A percentile compares a stretch with the other conserved stretches of the same genome.
phyloP scores from a whole-genome alignment of 2,329 filamentous ascomycete genomes.

The Drechslerella dactyloides region DNA sequence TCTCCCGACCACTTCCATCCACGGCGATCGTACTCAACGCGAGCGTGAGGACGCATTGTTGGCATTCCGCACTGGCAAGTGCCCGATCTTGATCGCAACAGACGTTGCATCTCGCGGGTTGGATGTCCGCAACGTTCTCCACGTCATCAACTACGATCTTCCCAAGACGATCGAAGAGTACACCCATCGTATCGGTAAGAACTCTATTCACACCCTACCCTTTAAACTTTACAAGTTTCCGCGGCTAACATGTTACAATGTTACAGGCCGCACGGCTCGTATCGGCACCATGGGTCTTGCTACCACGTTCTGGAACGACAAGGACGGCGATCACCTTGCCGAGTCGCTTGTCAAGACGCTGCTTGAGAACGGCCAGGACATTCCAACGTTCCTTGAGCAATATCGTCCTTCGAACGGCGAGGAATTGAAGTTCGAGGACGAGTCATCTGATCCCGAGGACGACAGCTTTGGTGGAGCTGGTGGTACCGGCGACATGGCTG shows the following conservation, averaged over 20 bases:
- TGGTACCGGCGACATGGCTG: constrained; percentile 35
- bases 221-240: no score
- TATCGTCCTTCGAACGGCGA: constrained; percentile 60
- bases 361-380: constrained; percentile 75
- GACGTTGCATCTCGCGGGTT: constrained; percentile 86
- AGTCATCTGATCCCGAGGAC: constrained; percentile 61
- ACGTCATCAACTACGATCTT: constrained; percentile 93
- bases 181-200: constrained; percentile 85
- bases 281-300: constrained; percentile 87
- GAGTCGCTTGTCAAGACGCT: constrained; percentile 79
- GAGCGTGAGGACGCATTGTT: constrained; percentile 91
- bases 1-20: constrained; percentile 85
- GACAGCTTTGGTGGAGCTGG: constrained; percentile 52
- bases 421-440: constrained; percentile 62
- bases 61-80: constrained; percentile 75
- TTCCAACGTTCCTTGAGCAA: constrained; percentile 80
- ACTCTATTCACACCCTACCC: background rate
- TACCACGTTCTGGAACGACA: constrained; percentile 84
- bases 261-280: constrained; percentile 81
- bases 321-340: constrained; percentile 64
- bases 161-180: constrained; percentile 94
- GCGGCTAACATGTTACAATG: no score
- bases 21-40: constrained; percentile 81
- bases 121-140: constrained; percentile 83
- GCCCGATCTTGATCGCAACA: constrained; percentile 83